Base-by-base conservation (phyloP, 1,284 basidiomycete species). In the Cutaneotrichosporon cavernicola region DNA sequence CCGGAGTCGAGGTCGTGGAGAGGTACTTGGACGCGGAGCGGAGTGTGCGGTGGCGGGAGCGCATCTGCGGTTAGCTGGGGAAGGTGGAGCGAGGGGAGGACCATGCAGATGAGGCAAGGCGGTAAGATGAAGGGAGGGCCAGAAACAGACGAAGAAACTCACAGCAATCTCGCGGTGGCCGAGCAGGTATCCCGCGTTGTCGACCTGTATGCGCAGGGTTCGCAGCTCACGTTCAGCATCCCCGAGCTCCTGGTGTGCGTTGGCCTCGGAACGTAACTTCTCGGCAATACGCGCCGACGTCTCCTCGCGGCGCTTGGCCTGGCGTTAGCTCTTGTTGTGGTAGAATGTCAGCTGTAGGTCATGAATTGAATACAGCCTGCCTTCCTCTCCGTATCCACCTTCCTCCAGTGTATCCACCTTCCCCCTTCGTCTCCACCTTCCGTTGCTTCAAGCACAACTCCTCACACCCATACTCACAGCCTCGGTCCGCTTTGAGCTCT, bases 251-350 rank as follows among this genome's bases (percentile, higher is more conserved):
- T 76, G 71, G 47, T 74, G 71, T 43, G 76, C 60, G 18, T 56
- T 72, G 7, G 72, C 69, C 61, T 80, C 80, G 10, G 70, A 71
- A 43, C 72, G 68, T 32, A 81, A 65, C 65, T 77, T 78, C 13
- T 67, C 69, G 2, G 73, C 74, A 55, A 81, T 79, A 51, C 78
- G 65, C 56, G 72, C 66, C 7, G 77, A 68, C 21, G 77, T 70
- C 62, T 79, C 70, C 63, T 80, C 78, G 62, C 80, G 70, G 16
- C 73, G 61, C 61, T 76, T 75, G 5, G 73, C 77, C 77, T 79
- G 7, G 30, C 21, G 55, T 65, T 21, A 60, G 58, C 38, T 34
- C 13, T 9, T 14, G n/a, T 16, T 46, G 14, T 8, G 30, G 32
- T 14, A 9, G 46, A 10, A n/a, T 13, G 26, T 3, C 26, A 26